Percentiles rank a stretch among this genome's conserved stretches.
phyloP scores from a whole-genome alignment of 192 early-diverging fungal species.

The Coemansia sp. region DNA sequence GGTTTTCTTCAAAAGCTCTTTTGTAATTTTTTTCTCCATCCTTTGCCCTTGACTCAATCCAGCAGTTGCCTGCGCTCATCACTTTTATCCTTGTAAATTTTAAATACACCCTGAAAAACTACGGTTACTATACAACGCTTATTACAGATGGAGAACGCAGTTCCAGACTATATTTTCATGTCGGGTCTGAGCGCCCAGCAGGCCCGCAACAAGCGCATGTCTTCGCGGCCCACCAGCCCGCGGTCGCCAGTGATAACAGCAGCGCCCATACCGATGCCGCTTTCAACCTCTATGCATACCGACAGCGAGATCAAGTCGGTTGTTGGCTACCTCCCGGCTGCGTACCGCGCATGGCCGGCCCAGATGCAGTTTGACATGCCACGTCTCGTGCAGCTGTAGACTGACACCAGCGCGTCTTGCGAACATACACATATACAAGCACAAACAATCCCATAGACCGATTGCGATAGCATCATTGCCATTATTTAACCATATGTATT shows the following conservation, averaged over 20 bases:
- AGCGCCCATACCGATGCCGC: constrained; percentile 4
- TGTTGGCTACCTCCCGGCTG: constrained; percentile 34
- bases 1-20: neutral
- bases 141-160: constrained; percentile 24
- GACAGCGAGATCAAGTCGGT: constrained; percentile 44
- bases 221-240: constrained; percentile 26
- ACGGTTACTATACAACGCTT: neutral
- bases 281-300: neutral
- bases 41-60: neutral
- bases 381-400: constrained; percentile 45
- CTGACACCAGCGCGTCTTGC: neutral
- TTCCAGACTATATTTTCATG: constrained; percentile 52
- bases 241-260: constrained; percentile 13
- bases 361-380: constrained; percentile 52
- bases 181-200: constrained; percentile 52
- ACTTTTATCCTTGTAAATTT: neutral
- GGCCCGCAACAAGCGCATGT: constrained; percentile 35
- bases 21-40: neutral
- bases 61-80: neutral
- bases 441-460: neutral
- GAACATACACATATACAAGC: neutral
- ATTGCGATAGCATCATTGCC: neutral
- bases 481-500: neutral
- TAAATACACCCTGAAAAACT: neutral
- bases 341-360: constrained; percentile 44